Evolutionary conservation across 1,284 basidiomycete species (phyloP).

Genomic region (Anthracocystis panici-leucophaei): DNA sequence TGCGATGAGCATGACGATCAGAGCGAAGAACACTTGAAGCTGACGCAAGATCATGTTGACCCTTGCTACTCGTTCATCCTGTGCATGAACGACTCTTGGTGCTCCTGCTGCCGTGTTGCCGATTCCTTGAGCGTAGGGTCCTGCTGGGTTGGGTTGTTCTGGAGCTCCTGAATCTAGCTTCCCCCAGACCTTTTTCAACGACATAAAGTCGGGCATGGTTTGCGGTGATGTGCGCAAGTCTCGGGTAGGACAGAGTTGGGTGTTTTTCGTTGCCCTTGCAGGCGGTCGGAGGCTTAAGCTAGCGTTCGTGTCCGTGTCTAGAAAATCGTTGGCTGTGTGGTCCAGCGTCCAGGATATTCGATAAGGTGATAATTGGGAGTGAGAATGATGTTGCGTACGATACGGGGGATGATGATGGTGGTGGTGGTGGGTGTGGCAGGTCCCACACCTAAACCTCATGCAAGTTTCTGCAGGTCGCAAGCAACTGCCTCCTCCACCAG

Average conservation of each 20-base stretch:
- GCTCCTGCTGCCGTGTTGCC: constrained; percentile 27
- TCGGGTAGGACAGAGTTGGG: neutral
- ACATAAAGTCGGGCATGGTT: constrained; percentile 53
- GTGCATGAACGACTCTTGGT: constrained; percentile 8
- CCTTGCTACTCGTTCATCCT: constrained; percentile 37
- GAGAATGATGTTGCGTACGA: neutral
- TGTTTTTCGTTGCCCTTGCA: neutral
- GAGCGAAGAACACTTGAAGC: constrained; percentile 47
- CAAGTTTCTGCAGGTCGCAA: constrained; percentile 23
- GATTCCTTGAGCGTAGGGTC: constrained; percentile 31
- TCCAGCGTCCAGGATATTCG: neutral
- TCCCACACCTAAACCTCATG: constrained; percentile 6
- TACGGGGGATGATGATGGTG: constrained; percentile 5
- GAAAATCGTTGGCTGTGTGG: neutral
- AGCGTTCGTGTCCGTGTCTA: neutral
- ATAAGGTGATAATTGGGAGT: neutral
- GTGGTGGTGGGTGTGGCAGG: constrained; percentile 6
- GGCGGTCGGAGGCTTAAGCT: neutral
- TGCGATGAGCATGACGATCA: constrained; percentile 53
- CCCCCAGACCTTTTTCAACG: constrained; percentile 47
- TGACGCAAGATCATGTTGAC: constrained; percentile 47
- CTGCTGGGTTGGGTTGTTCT: constrained; percentile 16
- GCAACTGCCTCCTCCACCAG: neutral
- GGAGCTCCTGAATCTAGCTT: constrained; percentile 37
- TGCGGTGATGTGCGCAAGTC: neutral